Evolutionary conservation across 306 rosid species (phyloP).

Genomic region (Elaeagnus macrophylla): DNA sequence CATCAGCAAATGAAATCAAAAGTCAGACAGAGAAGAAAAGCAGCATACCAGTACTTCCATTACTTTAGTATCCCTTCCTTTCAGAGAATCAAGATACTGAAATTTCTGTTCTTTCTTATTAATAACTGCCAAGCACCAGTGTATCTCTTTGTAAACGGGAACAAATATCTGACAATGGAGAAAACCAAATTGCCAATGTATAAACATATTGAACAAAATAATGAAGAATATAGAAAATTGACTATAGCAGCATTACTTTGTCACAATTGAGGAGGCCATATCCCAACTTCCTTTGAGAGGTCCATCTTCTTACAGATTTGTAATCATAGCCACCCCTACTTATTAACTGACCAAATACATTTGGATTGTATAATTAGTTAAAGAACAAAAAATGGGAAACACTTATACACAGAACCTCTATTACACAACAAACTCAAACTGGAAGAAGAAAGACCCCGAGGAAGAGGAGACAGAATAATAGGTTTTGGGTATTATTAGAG

Average conservation of each 20-base stretch:
- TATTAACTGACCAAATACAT: slow-evolving; percentile 44
- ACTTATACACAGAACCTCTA: neutral
- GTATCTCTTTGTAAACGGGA: slow-evolving; percentile 84
- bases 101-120: slow-evolving; percentile 74
- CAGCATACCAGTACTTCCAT: slow-evolving; percentile 56
- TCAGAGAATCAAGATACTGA: slow-evolving; percentile 92
- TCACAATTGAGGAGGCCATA: slow-evolving; percentile 77
- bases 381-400: neutral
- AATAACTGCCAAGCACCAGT: slow-evolving; percentile 95
- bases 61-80: slow-evolving; percentile 56
- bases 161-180: slow-evolving; percentile 59
- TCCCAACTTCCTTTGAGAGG: slow-evolving; percentile 66
- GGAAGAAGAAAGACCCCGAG: neutral
- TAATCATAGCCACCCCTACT: slow-evolving; percentile 77
- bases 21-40: too few species aligned
- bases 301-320: slow-evolving; percentile 90
- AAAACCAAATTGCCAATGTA: slow-evolving; percentile 14
- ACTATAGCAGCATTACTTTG: slow-evolving; percentile 39
- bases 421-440: neutral
- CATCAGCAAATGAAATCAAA: too few species aligned
- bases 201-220: slow-evolving; percentile 6
- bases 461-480: neutral
- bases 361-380: neutral
- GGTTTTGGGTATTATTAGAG: neutral
- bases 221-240: slow-evolving; percentile 5